Percentiles rank a stretch among this genome's conserved stretches.
Evolutionary conservation across 352 stramenopile genomes (phyloP).

Genomic region (Pythium rishiriense): DNA sequence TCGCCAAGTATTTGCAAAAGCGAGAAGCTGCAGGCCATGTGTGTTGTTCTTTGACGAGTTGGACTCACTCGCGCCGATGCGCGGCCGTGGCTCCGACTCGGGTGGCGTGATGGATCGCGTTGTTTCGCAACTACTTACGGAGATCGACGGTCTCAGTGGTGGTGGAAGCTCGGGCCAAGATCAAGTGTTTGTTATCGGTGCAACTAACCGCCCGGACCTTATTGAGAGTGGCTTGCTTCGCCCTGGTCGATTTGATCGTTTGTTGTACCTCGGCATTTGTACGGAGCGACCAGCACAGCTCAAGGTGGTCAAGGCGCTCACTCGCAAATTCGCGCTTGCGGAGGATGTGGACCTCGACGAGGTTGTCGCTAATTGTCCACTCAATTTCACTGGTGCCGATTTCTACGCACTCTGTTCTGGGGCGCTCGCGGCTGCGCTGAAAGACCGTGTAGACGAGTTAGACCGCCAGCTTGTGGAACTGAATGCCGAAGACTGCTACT

Average conservation of each 20-base stretch:
- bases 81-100: slow-evolving; percentile 86
- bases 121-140: slow-evolving; percentile 94
- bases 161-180: slow-evolving; percentile 59
- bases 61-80: slow-evolving; percentile 88
- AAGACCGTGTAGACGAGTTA: slow-evolving; percentile 68
- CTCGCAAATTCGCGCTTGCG: slow-evolving; percentile 73
- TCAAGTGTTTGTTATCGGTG: slow-evolving; percentile 95
- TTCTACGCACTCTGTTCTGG: slow-evolving; percentile 85
- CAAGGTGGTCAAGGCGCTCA: slow-evolving; percentile 85
- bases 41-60: slow-evolving; percentile 95
- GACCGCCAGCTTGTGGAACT: slow-evolving; percentile 67
- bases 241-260: slow-evolving; percentile 87
- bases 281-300: slow-evolving; percentile 67
- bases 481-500: slow-evolving; percentile 81
- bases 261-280: slow-evolving; percentile 85
- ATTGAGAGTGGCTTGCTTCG: slow-evolving; percentile 94
- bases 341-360: slow-evolving; percentile 58
- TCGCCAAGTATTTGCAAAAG: slow-evolving; percentile 91
- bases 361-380: slow-evolving; percentile 58
- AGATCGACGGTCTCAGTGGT: slow-evolving; percentile 91
- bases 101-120: slow-evolving; percentile 96
- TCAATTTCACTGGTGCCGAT: slow-evolving; percentile 83
- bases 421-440: slow-evolving; percentile 70
- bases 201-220: slow-evolving; percentile 96
- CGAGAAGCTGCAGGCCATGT: slow-evolving; percentile 76